Percentiles rank a stretch among this genome's conserved stretches.
These are phyloP conservation scores for Phytophthora citrophthora DNA, from an alignment of 352 stramenopile genomes.

Conservation along the genomic window DNA sequence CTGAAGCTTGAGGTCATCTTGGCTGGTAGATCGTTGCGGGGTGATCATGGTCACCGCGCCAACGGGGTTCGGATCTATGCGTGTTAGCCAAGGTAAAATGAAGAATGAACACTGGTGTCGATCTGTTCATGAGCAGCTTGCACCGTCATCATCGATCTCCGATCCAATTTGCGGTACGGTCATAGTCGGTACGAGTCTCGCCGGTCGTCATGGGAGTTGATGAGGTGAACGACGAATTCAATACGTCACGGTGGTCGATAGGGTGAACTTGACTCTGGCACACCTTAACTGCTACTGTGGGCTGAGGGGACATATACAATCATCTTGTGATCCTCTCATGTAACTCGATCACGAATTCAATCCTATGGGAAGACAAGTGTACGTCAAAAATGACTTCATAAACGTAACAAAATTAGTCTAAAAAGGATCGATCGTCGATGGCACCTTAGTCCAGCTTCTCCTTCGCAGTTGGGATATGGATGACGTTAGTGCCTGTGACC, in stretches of 20 bases:
- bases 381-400: not conserved
- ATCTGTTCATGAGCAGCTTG: not conserved
- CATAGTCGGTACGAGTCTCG: constrained; percentile 10
- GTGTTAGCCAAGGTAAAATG: constrained; percentile 1
- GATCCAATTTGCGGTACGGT: not conserved
- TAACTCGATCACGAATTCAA: too few relatives aligned
- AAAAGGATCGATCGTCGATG: not conserved
- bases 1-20: constrained; percentile 3
- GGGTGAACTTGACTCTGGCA: constrained; percentile 1
- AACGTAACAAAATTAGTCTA: constrained; percentile 7
- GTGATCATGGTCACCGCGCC: not conserved
- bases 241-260: constrained; percentile 5
- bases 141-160: not conserved
- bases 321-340: too few relatives aligned
- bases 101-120: not conserved
- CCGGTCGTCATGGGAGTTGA: constrained; percentile 9
- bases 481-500: constrained; percentile 85
- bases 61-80: not conserved
- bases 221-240: constrained; percentile 12
- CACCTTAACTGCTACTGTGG: not conserved
- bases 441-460: constrained; percentile 77
- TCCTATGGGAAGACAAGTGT: too few relatives aligned
- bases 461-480: constrained; percentile 86
- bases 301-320: too few relatives aligned
- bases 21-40: not conserved